Percentiles rank a stretch among this genome's conserved stretches.
phyloP scores from a whole-genome alignment of 2,329 filamentous ascomycete species.

The Aaosphaeria arxii region DNA sequence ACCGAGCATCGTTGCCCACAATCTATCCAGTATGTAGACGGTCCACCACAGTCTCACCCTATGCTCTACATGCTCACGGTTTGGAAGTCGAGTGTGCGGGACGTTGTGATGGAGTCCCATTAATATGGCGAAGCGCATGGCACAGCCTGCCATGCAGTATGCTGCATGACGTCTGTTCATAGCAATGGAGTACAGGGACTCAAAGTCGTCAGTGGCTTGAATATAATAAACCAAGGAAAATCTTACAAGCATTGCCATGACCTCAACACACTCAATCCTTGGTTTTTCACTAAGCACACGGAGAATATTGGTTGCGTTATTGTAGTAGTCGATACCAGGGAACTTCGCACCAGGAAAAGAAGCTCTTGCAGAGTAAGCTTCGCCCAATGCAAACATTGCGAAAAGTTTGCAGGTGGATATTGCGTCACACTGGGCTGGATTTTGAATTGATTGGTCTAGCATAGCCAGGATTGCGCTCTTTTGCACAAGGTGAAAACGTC shows the following conservation, averaged over 20 bases:
- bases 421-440: constrained; percentile 4
- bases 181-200: constrained; percentile 41
- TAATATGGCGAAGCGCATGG: constrained; percentile 43
- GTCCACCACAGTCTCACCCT: constrained; percentile 35
- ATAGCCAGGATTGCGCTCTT: constrained; percentile 37
- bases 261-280: constrained; percentile 44
- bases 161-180: constrained; percentile 47
- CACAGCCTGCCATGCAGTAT: constrained; percentile 44
- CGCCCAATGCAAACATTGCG: neutral
- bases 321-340: constrained; percentile 46
- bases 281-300: constrained; percentile 43
- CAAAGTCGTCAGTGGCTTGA: neutral
- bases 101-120: constrained; percentile 46
- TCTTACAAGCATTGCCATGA: constrained; percentile 44
- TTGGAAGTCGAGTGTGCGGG: constrained; percentile 39
- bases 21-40: constrained; percentile 29
- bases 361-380: neutral
- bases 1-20: constrained; percentile 32
- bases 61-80: constrained; percentile 32
- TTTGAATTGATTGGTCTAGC: constrained; percentile 39
- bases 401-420: neutral
- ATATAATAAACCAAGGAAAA: neutral
- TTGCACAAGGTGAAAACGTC: constrained; percentile 44
- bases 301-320: constrained; percentile 39
- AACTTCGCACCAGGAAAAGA: constrained; percentile 30